Base-by-base conservation (phyloP, 345 rosid genomes). In the Excoecaria agallocha region DNA sequence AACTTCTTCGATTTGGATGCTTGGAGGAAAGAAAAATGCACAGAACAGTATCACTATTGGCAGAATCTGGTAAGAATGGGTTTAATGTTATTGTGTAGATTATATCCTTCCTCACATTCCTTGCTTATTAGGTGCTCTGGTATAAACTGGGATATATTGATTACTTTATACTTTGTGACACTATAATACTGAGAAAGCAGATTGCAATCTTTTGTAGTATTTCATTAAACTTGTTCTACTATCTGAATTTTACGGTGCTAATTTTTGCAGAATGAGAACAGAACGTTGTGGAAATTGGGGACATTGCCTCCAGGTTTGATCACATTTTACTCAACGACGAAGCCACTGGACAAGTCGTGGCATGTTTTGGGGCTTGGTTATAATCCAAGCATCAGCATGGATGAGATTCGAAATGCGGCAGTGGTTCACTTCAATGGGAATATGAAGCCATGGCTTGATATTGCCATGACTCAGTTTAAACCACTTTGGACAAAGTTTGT, bases 1-100 rank as follows among this genome's bases (percentile, higher is more conserved):
- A 95, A 95, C 83, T 95, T 95, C 89, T 95, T 95, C 58, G 99
- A 95, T 83, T 85, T 93, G 82, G 98, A 93, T 90, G 97, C 98
- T 78, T 95, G 99, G 99, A 90, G 99, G 69, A 88, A 87, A 82
- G 97, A 95, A 81, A 95, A 95, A 74, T 92, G 99, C 89, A 95
- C 99, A 30, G 98, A 95, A 84, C 91, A 95, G 70, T 95, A 95
- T 80, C 98, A 95, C 71, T 95, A 95, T 83, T 95, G 99, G 99
- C 98, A 95, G 86, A 89, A 90, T 77, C 86, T 86, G 91, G 98
- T 94, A 82, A 87, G 84, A 73, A 69, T 38, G 11, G 20, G 15
- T 35, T 63, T 62, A 22, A 20, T 54, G 55, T 16, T 74, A 24
- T 45, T 70, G 2, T 35, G 17, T 38, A 16, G 52, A 12, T 35